Evolutionary conservation across 306 rosid species (phyloP), one percentile per base, ranked within the genome.

Genomic region (Sophora flavescens): DNA sequence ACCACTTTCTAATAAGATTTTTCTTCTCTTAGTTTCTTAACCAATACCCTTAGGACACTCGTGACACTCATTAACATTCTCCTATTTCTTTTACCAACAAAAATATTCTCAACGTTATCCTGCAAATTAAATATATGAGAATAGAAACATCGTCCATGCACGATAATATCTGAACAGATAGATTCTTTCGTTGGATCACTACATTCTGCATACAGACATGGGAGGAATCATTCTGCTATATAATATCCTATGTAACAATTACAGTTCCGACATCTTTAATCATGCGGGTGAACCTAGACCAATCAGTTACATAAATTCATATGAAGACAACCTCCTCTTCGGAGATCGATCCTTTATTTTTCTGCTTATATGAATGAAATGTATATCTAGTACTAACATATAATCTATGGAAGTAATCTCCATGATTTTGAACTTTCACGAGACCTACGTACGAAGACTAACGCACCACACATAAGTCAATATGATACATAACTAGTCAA

Each of bases 181-280:
- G 79, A 82, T 47, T 82, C 71, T 48, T 65, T 50, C 48, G 60
- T 71, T 82, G 75, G 75, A 63, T 71, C 75, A 57, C 66, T n/a
- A 7, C 50, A 76, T 69, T 63, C 71, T 52, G 65, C 82, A 71
- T 64, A 77, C 63, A 61, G 67, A 74, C 84, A 80, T 74, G 15
- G 73, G 33, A 59, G 61, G 72, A 75, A 60, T 80, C 80, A 75
- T 75, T 74, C 77, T 60, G 52, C 39, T 7, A 51, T 61, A 68
- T 58, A 75, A 75, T 75, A 69, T 74, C 57, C 2, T 62, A 72
- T 45, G 54, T 59, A 63, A 52, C 44, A 44, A 11, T n/a, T 62
- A 32, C 51, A 66, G 48, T 61, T 16, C 51, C 52, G 75, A 82
- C 74, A 70, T 74, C 42, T 14, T 39, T 77, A 75, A 75, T 61